These are phyloP conservation scores for Aspergillus floridensis DNA, from an alignment of 2,329 filamentous ascomycete species.

Conservation along the genomic window DNA sequence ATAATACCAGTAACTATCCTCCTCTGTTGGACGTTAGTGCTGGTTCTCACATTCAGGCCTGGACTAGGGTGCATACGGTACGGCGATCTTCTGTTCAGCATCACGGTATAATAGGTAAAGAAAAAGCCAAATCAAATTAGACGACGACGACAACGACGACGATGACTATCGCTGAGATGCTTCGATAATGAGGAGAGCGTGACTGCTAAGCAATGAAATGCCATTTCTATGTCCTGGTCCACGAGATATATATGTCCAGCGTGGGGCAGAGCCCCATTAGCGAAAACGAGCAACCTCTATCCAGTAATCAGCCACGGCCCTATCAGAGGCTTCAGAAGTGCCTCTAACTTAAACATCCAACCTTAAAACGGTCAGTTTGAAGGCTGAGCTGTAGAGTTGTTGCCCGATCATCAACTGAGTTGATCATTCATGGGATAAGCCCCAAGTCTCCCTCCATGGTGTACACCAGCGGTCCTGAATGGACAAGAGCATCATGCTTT, in stretches of 20 bases:
- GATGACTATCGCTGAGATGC: background rate
- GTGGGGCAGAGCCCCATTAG: slow-evolving; percentile 6
- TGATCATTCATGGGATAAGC: background rate
- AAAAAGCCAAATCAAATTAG: background rate
- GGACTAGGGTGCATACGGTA: slow-evolving; percentile 24
- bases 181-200: background rate
- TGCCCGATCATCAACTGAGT: background rate
- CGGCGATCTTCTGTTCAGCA: slow-evolving; percentile 22
- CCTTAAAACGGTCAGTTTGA: background rate
- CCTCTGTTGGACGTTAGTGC: slow-evolving; percentile 24
- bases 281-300: slow-evolving; percentile 23
- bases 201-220: background rate
- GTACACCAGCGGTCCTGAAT: background rate
- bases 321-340: background rate
- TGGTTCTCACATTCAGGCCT: slow-evolving; percentile 9
- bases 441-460: background rate
- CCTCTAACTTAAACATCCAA: background rate
- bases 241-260: slow-evolving; percentile 4
- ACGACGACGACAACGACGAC: background rate
- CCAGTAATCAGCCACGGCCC: slow-evolving; percentile 6
- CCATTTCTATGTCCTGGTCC: background rate
- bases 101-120: background rate
- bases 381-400: background rate
- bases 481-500: background rate
- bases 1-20: slow-evolving; percentile 41